A percentile compares a stretch with the other conserved stretches of the same genome.
These are phyloP conservation scores for Aspergillus coremiiformis DNA, from an alignment of 495 filamentous ascomycete genomes.

Conservation along the genomic window DNA sequence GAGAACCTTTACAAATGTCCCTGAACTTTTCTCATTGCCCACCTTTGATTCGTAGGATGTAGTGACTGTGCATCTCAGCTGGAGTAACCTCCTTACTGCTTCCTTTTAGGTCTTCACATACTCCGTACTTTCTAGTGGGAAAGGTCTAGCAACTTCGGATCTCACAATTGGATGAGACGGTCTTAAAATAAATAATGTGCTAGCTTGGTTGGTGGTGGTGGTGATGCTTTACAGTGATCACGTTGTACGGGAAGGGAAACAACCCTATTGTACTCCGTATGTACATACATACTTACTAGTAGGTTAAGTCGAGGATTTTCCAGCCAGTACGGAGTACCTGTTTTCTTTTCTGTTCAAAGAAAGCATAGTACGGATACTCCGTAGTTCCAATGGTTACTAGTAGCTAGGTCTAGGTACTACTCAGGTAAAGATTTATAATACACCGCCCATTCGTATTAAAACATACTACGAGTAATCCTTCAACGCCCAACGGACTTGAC, in stretches of 20 bases:
- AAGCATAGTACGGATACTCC: neutral
- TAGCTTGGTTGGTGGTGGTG: neutral
- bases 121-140: neutral
- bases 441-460: neutral
- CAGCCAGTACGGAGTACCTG: too few species aligned
- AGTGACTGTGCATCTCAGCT: neutral
- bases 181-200: neutral
- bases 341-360: neutral
- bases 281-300: too few species aligned
- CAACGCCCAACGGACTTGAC: neutral
- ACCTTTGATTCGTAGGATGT: neutral
- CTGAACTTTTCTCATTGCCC: neutral
- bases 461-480: neutral
- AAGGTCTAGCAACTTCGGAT: neutral
- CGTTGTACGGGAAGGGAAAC: neutral
- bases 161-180: neutral
- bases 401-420: too few species aligned
- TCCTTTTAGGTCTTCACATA: neutral
- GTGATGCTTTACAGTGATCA: neutral
- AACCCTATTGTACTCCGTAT: neutral
- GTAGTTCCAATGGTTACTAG: too few species aligned
- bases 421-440: too few species aligned
- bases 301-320: too few species aligned
- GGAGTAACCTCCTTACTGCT: neutral
- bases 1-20: neutral